Percentiles rank a stretch among this genome's conserved stretches.
Conservation (phyloP, 768 basidiomycete species). For the Mycena olivaceomarginata region DNA sequence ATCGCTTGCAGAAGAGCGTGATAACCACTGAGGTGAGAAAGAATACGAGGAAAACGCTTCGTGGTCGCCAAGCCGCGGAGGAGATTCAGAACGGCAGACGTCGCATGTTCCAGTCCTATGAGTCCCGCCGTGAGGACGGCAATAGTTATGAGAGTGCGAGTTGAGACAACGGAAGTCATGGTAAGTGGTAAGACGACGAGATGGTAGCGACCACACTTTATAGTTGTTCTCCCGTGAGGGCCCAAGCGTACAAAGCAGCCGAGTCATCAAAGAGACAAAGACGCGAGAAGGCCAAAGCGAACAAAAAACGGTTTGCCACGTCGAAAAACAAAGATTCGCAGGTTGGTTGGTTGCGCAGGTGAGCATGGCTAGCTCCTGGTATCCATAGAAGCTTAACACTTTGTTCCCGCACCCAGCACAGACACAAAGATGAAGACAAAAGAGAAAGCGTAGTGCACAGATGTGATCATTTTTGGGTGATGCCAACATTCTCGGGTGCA, state of each 20-base stretch:
- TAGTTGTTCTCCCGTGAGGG: neutral
- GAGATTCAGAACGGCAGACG: neutral
- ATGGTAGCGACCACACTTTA: conserved; percentile 1
- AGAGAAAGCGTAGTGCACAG: neutral
- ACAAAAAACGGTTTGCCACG: neutral
- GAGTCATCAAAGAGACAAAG: conserved; percentile 2
- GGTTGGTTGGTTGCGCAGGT: too few species aligned
- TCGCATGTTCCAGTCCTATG: conserved; percentile 13
- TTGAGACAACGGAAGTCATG: conserved; percentile 18
- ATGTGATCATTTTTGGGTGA: neutral
- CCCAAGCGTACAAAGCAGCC: conserved; percentile 6
- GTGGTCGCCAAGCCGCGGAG: conserved; percentile 2
- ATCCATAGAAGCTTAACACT: neutral
- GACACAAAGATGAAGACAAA: neutral
- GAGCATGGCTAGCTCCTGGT: neutral
- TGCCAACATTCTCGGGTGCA: neutral
- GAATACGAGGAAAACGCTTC: neutral
- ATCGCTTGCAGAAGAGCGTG: neutral
- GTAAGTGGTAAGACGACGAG: neutral
- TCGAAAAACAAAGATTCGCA: neutral
- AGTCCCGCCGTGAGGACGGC: conserved; percentile 7
- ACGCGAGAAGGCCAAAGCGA: neutral
- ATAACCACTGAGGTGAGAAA: conserved; percentile 7
- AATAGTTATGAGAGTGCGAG: neutral
- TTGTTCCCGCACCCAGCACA: neutral